Percentiles rank a stretch among this genome's conserved stretches.
phyloP scores from a whole-genome alignment of 441 rosid genomes.

The Euphorbia corollata region DNA sequence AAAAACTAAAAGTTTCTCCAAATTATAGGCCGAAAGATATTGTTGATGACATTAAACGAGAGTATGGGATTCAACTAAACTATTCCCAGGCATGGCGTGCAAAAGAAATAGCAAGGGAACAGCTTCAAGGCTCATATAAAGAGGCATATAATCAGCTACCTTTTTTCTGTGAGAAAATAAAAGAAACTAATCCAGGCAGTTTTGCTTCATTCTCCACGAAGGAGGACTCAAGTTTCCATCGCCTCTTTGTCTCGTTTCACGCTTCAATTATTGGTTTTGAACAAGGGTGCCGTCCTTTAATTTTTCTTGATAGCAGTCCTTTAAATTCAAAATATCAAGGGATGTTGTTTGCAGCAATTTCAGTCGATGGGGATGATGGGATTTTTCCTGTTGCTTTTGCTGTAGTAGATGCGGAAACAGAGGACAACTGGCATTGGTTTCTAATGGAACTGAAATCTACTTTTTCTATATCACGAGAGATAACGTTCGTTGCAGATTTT shows the following conservation, averaged over 20 bases:
- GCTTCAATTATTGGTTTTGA: conserved; percentile 29
- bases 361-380: conserved; percentile 23
- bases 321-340: conserved; percentile 27
- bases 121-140: conserved; percentile 39
- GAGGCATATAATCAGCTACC: conserved; percentile 42
- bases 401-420: conserved; percentile 22
- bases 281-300: conserved; percentile 24
- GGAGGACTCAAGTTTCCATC: conserved; percentile 40
- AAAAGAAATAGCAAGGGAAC: conserved; percentile 42
- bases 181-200: conserved; percentile 43
- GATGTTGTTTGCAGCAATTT: conserved; percentile 19
- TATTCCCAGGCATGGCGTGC: conserved; percentile 48
- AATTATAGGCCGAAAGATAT: conserved; percentile 41
- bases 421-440: conserved; percentile 25
- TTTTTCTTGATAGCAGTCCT: conserved; percentile 23
- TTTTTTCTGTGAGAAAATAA: conserved; percentile 37
- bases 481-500: conserved; percentile 27
- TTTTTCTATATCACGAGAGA: conserved; percentile 16
- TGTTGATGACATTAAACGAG: conserved; percentile 35
- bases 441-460: conserved; percentile 21
- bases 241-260: conserved; percentile 35
- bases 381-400: conserved; percentile 25
- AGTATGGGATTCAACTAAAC: conserved; percentile 41
- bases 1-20: conserved; percentile 36
- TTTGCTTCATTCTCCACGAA: conserved; percentile 35